Evolutionary conservation across 805 yeast genomes (phyloP).

Genomic region (Nakazawaea ishiwadae): DNA sequence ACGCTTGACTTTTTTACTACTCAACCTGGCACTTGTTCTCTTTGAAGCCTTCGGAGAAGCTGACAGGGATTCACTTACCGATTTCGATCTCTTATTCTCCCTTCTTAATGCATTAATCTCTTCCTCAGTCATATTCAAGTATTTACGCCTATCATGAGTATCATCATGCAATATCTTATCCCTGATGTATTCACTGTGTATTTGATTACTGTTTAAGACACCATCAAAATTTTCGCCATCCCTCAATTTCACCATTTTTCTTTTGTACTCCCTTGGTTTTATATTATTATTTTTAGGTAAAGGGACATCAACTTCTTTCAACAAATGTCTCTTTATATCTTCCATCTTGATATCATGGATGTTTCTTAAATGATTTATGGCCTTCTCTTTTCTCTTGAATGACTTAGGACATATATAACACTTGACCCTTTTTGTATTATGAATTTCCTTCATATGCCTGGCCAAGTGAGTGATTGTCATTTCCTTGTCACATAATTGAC

Average conservation of each 20-base stretch:
- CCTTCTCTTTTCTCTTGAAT: conserved; percentile 13
- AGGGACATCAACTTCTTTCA: conserved; percentile 11
- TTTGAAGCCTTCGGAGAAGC: background rate
- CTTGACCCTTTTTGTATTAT: conserved; percentile 11
- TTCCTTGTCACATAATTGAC: conserved; percentile 12
- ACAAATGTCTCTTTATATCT: conserved; percentile 11
- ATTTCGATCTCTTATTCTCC: conserved; percentile 4
- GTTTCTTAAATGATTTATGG: conserved; percentile 13
- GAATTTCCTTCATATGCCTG: conserved; percentile 13
- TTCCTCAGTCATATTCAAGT: conserved; percentile 7
- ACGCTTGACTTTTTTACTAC: background rate
- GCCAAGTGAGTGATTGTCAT: conserved; percentile 14
- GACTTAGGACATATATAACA: conserved; percentile 14
- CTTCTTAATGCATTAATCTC: conserved; percentile 7
- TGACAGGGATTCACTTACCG: background rate
- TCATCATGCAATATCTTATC: conserved; percentile 11
- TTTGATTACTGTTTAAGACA: conserved; percentile 13
- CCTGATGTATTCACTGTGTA: conserved; percentile 12
- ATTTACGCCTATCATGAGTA: conserved; percentile 10
- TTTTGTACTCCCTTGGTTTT: conserved; percentile 10
- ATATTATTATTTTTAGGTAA: conserved; percentile 11
- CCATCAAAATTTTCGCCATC: conserved; percentile 14
- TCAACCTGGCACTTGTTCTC: conserved; percentile 7
- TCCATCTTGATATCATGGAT: conserved; percentile 12
- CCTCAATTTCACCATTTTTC: conserved; percentile 13